Base-by-base conservation (phyloP, 495 filamentous ascomycete species). In the Aspergillus haitiensis region DNA sequence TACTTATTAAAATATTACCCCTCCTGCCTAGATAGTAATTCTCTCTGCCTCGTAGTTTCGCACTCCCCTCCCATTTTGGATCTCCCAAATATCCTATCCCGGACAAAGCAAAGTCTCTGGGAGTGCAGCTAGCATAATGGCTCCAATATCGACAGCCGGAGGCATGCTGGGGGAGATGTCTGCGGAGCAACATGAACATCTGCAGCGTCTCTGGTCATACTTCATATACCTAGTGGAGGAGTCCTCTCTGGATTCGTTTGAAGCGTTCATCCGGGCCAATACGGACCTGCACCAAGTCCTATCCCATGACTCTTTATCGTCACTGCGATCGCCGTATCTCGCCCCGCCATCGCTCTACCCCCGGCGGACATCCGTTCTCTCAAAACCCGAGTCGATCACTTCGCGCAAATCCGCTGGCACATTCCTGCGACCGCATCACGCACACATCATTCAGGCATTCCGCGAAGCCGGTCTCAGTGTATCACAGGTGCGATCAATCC, bases 401-500 rank as follows among this genome's bases (percentile, higher is more conserved):
- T 21, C 15, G 7, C 48, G 18, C 1, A 44, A 27, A 33, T 13
- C 21, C 15, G 34, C 3, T 13, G 37, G 37, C 11, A 15, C 36
- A 15, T 39, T 27, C 31, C 13, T 59, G 33, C n/a, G 15, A 35
- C 15, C 37, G 10, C 18, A 52, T 47, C 56, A 59, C 36, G 15
- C 39, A 2, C 56, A 40, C 13, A 27, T 59, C 5, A 46, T 59
- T 18, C 48, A 59, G 37, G 33, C 48, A 0, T 21, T 59, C 12
- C 67, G 65, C 16, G 56, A 70, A 42, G 40, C 58, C 18, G 69
- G 69, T n/a, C 52, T 66, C 35, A 60, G 52, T 1, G 59, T 65
- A 11, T 59, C 63, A 6, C 64, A 71, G 34, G 56, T 71, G 34
- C 63, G 67, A 39, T 63, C 63, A 5, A 67, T 68, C 58, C 60